Base-by-base conservation (phyloP, 495 filamentous ascomycete genomes). In the Melanomma pulvis-pyrius region DNA sequence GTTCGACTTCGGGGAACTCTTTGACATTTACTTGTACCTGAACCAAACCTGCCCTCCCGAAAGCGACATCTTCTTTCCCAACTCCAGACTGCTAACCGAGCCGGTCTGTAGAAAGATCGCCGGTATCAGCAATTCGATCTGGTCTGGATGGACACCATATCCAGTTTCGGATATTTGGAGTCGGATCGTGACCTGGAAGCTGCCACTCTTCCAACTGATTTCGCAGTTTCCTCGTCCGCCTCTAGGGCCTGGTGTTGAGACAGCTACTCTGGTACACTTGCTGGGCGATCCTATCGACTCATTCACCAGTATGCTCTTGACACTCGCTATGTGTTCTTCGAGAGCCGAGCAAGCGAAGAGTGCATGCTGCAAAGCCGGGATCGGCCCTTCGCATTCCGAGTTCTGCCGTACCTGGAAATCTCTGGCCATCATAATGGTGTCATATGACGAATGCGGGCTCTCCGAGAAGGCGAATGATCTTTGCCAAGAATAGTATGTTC, bases 261-360 rank as follows among this genome's bases (percentile, higher is more conserved):
- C 53, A 5, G 51, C 53, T 7, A 39, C 25, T 4, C 21, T 65
- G 17, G 25, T 21, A 11, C 61, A 65, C 26, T 29, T 65, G 19
- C 51, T 65, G 15, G 61, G 61, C 25, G 61, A 65, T 41, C 61
- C 61, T 4, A 58, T 65, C 12, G 61, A 65, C 29, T 65, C 61
- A 4, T 4, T 65, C 13, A 29, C 44, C 5, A 58, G 41, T 34
- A 65, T 58, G 46, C 34, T 65, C 47, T 25, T 65, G 61, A 65
- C 61, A 8, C 30, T 65, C n/a, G 39, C 51, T 24, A 48, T 54
- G 19, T 65, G 61, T 22, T 9, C 32, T 8, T 7, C 50, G 22
- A 48, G 61, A 41, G 61, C 26, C 3, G 25, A 54, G 19, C 1
- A 28, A 12, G 61, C 61, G 3, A 48, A 65, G 44, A 25, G 51